Evolutionary conservation across 768 basidiomycete species (phyloP), one percentile per base, ranked within the genome.

Genomic region (Termitomyces sp.): DNA sequence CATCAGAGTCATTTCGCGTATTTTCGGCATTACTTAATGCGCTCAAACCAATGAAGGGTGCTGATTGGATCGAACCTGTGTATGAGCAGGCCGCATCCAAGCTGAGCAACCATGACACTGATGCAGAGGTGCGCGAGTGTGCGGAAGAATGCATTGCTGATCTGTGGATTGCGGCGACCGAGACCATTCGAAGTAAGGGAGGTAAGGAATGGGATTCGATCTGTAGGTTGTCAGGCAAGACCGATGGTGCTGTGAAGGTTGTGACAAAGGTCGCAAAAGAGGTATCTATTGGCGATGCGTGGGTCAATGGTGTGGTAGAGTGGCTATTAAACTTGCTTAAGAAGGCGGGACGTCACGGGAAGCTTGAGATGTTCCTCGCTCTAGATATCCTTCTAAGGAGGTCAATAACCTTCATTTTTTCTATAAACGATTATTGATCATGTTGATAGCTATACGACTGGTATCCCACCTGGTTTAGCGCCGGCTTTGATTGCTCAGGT

Each of bases 71-170:
- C 5, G 83, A 90, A 55, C 66, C 75, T 10, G 77, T 97, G 4
- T 97, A 95, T 69, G 75, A 81, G 8, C 86, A 92, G 61, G 87
- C 92, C 10, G 75, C 90, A 4, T 69, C 74, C 22, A 80, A 92
- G 53, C 73, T 99, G 38, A 81, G 76, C 51, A 87, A 81, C 47
- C 85, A 90, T 59, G 90, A 95, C 63, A 95, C 95, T 1, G 96
- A 98, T 69, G 86, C 90, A 4, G 95, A 97, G 61, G 92, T 98
- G 22, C 83, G 94, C 38, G 79, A 81, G 26, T 84, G 81, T 61
- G 94, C 94, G 0, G 88, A 98, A 64, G 85, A 88, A 33, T 85
- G 84, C 50, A 80, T 96, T 45, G 94, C 88, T 1, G 88, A 94
- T 67, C 74, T 98, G 9, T 92, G 97, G 86, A 81, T 92, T 52